Percentiles rank a stretch among this genome's conserved stretches.
Conservation (phyloP, 306 rosid genomes). For the Trifolium pratense region DNA sequence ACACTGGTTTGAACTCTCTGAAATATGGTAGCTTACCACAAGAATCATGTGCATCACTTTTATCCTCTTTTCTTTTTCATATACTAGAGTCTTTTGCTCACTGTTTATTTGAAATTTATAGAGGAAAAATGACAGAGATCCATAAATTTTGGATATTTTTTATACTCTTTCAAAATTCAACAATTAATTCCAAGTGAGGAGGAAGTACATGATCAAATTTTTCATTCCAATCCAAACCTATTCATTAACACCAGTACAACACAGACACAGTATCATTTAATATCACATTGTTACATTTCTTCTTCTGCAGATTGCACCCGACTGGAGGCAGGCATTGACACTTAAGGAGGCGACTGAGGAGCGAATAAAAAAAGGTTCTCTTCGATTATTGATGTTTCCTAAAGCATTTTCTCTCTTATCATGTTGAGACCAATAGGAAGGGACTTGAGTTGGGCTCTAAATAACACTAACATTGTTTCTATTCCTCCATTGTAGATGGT, state of each 20-base stretch:
- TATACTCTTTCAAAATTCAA: background rate
- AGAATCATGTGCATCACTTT: background rate
- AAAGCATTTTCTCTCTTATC: conserved; percentile 4
- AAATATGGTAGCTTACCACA: conserved; percentile 3
- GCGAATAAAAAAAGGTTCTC: conserved; percentile 73
- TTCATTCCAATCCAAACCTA: background rate
- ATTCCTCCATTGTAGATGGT: conserved; percentile 68
- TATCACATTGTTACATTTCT: conserved; percentile 18
- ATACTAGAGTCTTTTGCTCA: background rate
- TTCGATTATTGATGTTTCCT: conserved; percentile 6
- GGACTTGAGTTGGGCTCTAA: conserved; percentile 26
- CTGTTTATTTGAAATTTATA: conserved; percentile 11
- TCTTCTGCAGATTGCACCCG: conserved; percentile 78
- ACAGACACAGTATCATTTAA: conserved; percentile 1
- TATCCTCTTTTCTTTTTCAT: background rate
- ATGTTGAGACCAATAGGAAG: conserved; percentile 2
- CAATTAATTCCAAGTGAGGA: background rate
- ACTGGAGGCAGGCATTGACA: conserved; percentile 88
- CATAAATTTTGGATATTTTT: conserved; percentile 12
- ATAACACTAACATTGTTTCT: conserved; percentile 35
- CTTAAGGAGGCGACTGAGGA: conserved; percentile 71
- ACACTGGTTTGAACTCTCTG: background rate
- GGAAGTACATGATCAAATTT: background rate
- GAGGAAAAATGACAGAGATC: conserved; percentile 1
- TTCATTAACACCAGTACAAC: conserved; percentile 6